These are phyloP conservation scores for Sarocladium oryzae DNA, from an alignment of 2,329 filamentous ascomycete species.

Conservation along the genomic window DNA sequence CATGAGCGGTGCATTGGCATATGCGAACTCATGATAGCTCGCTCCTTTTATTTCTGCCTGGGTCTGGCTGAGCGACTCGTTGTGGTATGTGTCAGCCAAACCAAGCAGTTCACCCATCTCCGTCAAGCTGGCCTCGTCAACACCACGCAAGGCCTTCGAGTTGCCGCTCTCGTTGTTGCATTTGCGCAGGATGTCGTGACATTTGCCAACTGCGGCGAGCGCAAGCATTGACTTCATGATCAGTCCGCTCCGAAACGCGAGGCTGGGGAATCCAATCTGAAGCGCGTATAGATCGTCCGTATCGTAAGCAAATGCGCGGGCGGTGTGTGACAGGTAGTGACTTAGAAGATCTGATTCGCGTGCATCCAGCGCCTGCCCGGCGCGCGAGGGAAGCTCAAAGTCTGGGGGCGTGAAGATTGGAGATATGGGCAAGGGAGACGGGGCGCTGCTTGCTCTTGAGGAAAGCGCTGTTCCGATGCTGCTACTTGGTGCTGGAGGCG, in stretches of 20 bases:
- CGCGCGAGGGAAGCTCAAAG: neutral
- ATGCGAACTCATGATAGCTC: constrained; percentile 26
- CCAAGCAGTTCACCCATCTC: constrained; percentile 15
- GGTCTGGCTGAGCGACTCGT: constrained; percentile 29
- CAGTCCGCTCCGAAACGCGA: constrained; percentile 30
- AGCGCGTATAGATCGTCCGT: constrained; percentile 32
- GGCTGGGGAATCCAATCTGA: constrained; percentile 33
- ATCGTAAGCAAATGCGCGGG: constrained; percentile 28
- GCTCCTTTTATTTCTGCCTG: constrained; percentile 23
- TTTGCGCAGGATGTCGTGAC: constrained; percentile 23
- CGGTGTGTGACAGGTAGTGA: constrained; percentile 36
- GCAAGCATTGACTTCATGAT: constrained; percentile 37
- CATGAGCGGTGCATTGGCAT: constrained; percentile 20
- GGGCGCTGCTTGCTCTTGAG: neutral
- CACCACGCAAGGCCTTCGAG: too few species aligned
- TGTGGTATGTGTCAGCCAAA: constrained; percentile 31
- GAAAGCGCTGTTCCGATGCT: neutral
- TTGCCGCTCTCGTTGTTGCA: neutral
- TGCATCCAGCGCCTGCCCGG: neutral
- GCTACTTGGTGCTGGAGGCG: neutral
- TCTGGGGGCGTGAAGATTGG: neutral
- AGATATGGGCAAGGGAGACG: neutral
- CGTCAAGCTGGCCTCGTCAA: neutral
- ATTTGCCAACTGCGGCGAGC: constrained; percentile 33
- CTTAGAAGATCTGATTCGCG: constrained; percentile 23